These are phyloP conservation scores for Hyaloscypha hepaticicola DNA, from an alignment of 495 filamentous ascomycete genomes.

Conservation along the genomic window DNA sequence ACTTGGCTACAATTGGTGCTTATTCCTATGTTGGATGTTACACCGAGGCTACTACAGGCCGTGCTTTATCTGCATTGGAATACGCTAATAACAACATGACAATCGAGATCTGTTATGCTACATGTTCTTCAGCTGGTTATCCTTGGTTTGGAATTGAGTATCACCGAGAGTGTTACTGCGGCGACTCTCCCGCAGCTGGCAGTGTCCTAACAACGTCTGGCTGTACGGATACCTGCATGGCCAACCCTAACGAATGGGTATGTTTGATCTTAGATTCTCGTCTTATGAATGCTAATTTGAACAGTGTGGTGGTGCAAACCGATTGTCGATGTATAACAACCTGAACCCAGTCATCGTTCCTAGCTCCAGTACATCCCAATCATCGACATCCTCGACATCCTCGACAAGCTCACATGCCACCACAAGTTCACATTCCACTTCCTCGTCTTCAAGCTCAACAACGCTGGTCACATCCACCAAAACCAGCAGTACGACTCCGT, in stretches of 20 bases:
- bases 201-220: constrained; percentile 39
- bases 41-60: constrained; percentile 22
- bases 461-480: constrained; percentile 1
- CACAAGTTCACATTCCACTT: neutral
- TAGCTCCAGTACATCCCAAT: neutral
- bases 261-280: too few relatives aligned
- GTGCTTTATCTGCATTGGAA: constrained; percentile 25
- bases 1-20: neutral
- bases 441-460: neutral
- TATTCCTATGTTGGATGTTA: constrained; percentile 28
- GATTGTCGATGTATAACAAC: constrained; percentile 3
- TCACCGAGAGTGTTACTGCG: constrained; percentile 32
- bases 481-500: neutral
- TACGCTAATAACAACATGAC: constrained; percentile 25
- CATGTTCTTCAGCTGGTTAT: constrained; percentile 48
- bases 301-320: neutral
- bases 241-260: constrained; percentile 54
- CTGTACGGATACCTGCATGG: constrained; percentile 54
- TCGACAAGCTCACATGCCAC: neutral
- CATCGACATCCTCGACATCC: neutral
- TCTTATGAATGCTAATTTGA: too few relatives aligned
- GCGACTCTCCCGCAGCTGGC: constrained; percentile 15
- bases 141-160: constrained; percentile 46
- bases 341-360: neutral
- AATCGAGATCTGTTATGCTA: constrained; percentile 45